Evolutionary conservation across 2,329 filamentous ascomycete species (phyloP), one percentile per base, ranked within the genome.

Genomic region (Trichoderma harzianum): DNA sequence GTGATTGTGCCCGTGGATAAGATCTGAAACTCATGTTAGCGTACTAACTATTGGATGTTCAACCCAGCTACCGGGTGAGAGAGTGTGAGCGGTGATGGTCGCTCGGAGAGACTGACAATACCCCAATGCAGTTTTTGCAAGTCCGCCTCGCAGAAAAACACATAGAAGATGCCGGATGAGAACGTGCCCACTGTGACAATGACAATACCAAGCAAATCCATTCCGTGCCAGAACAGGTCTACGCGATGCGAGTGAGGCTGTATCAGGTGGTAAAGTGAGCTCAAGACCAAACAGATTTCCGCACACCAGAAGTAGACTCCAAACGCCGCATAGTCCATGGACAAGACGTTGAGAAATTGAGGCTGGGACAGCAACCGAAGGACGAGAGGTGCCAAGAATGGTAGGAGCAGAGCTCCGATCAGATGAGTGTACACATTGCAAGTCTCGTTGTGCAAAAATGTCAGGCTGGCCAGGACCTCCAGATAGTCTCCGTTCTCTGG

Each of bases 341-440:
- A 55, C 28, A 47, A 66, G 14, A 66, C 63, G 2, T 66, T 55
- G 5, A 55, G 8, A 6, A 66, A 66, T 5, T 21, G 63, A 66
- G 63, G 30, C n/a, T 55, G 28, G 1, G 63, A 30, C 30, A 66
- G 47, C 28, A 66, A 7, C 30, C 63, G 30, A 30, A 66, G 30
- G 8, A 66, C 18, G n/a, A n/a, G n/a, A 66, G 47, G 63, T 21
- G 63, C 8, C n/a, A 66, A 10, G 16, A 66, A 10, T 3, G 63
- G 63, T 36, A 66, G 12, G 47, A 66, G 14, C n/a, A 66, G 7
- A 55, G 63, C 63, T 1, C 63, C 63, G 63, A 66, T 16, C 3
- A 66, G 43, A 66, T 66, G 63, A 26, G 63, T 66, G 28, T 66
- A 66, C 11, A 66, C 47, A 55, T 66, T 66, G 63, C 63, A 66